phyloP scores from a whole-genome alignment of 306 rosid species.

The Dalbergia oliveri region DNA sequence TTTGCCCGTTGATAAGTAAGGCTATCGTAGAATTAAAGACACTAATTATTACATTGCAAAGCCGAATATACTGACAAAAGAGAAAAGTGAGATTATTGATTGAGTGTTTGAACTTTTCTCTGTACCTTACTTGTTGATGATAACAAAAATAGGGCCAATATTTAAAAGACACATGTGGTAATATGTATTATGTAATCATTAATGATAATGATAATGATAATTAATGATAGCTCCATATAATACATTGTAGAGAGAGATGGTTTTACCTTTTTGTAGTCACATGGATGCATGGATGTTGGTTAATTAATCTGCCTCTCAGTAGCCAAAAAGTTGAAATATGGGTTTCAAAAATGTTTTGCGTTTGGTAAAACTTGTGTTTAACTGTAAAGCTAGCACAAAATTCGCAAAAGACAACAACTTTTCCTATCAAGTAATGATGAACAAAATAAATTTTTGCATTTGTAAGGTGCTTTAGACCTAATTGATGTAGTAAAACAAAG shows the following conservation, averaged over 20 bases:
- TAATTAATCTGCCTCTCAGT: not conserved
- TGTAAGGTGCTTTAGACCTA: constrained; percentile 11
- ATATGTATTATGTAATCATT: constrained; percentile 57
- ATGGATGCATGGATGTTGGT: constrained; percentile 44
- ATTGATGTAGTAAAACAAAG: not conserved
- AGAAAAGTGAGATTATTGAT: constrained; percentile 41
- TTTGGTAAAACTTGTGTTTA: constrained; percentile 20
- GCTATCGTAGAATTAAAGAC: constrained; percentile 53
- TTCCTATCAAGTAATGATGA: constrained; percentile 32
- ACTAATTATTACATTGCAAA: constrained; percentile 52
- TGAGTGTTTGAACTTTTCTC: constrained; percentile 48
- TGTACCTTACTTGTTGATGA: constrained; percentile 53
- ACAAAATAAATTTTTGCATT: constrained; percentile 22
- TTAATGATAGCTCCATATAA: constrained; percentile 49
- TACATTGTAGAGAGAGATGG: constrained; percentile 20
- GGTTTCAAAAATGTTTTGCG: constrained; percentile 10
- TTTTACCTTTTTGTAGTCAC: constrained; percentile 46
- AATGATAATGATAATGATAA: constrained; percentile 52
- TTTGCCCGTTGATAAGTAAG: constrained; percentile 40
- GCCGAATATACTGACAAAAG: constrained; percentile 47
- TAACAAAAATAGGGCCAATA: constrained; percentile 56
- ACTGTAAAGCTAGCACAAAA: constrained; percentile 29
- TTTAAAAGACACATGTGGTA: constrained; percentile 56
- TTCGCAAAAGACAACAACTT: constrained; percentile 23
- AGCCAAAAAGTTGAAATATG: constrained; percentile 31